These are phyloP conservation scores for Dalechampia spathulata DNA, from an alignment of 441 rosid genomes.

Conservation along the genomic window DNA sequence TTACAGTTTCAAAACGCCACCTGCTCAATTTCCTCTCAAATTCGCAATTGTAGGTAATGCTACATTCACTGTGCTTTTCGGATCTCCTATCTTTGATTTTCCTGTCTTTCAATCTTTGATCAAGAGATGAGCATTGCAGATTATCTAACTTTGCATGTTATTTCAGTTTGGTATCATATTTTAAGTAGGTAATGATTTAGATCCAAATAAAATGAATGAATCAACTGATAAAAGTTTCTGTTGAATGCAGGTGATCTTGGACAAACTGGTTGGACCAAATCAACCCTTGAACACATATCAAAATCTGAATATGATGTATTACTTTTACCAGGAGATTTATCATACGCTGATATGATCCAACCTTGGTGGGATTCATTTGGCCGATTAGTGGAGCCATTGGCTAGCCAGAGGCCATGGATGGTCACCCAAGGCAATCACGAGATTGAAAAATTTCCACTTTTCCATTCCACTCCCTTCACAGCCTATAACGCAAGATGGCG, in stretches of 20 bases:
- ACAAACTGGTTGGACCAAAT: constrained; percentile 12
- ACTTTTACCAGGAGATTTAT: constrained; percentile 15
- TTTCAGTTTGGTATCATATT: no score
- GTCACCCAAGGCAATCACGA: constrained; percentile 25
- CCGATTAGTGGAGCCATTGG: constrained; percentile 17
- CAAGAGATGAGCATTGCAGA: no score
- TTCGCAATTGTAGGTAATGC: constrained; percentile 48
- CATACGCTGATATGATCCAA: constrained; percentile 13
- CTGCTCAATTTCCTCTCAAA: constrained; percentile 41
- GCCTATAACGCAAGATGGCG: constrained; percentile 20
- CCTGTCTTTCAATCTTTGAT: no score
- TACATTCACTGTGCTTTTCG: no score
- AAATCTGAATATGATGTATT: constrained; percentile 12
- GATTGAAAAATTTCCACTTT: constrained; percentile 4
- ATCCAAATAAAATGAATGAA: no score
- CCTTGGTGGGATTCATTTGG: constrained; percentile 17
- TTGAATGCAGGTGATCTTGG: constrained; percentile 23
- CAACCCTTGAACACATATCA: constrained; percentile 19
- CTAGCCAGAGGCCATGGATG: constrained; percentile 28
- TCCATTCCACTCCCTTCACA: constrained; percentile 2
- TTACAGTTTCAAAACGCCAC: constrained; percentile 55
- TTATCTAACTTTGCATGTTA: no score
- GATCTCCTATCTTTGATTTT: no score
- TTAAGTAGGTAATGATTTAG: no score
- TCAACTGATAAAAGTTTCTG: no score